Conservation (phyloP, 768 basidiomycete genomes). For the Suillus alpinus region DNA sequence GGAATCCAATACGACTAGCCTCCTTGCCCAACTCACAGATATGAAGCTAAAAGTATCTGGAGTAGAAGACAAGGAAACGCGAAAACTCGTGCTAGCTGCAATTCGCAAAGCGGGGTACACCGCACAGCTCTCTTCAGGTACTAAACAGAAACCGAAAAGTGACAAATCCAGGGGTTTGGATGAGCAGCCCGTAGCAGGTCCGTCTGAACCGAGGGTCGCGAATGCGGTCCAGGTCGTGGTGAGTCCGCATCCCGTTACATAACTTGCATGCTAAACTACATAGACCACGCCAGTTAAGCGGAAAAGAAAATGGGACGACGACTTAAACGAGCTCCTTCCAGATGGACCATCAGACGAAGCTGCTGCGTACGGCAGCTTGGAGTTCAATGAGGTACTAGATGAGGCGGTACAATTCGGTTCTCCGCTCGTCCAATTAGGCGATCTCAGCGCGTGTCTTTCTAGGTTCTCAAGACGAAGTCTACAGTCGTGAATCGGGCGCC, state of each 20-base stretch:
- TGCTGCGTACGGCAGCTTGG: conserved; percentile 50
- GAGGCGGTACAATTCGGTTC: conserved; percentile 37
- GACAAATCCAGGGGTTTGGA: background rate
- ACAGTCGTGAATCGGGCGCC: conserved; percentile 88
- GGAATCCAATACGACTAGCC: conserved; percentile 57
- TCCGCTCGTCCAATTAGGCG: background rate
- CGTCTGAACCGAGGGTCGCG: conserved; percentile 12
- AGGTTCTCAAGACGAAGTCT: conserved; percentile 61
- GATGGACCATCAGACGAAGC: conserved; percentile 49
- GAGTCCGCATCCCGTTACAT: conserved; percentile 5
- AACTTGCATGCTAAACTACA: conserved; percentile 2
- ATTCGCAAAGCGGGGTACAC: conserved; percentile 65
- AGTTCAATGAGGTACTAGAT: conserved; percentile 71
- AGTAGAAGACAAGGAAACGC: conserved; percentile 60
- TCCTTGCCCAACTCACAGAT: conserved; percentile 58
- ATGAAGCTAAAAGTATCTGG: conserved; percentile 55
- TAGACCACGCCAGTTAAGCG: conserved; percentile 50
- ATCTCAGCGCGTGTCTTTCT: conserved; percentile 4
- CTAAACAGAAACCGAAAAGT: conserved; percentile 5
- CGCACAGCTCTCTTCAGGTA: conserved; percentile 9
- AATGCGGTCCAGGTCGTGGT: conserved; percentile 32
- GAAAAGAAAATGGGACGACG: conserved; percentile 41
- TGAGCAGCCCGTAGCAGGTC: conserved; percentile 3
- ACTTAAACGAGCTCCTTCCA: conserved; percentile 60
- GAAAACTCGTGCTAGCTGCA: conserved; percentile 57